Evolutionary conservation across 2,329 filamentous ascomycete species (phyloP).

Genomic region (Pseudogymnoascus sp.): DNA sequence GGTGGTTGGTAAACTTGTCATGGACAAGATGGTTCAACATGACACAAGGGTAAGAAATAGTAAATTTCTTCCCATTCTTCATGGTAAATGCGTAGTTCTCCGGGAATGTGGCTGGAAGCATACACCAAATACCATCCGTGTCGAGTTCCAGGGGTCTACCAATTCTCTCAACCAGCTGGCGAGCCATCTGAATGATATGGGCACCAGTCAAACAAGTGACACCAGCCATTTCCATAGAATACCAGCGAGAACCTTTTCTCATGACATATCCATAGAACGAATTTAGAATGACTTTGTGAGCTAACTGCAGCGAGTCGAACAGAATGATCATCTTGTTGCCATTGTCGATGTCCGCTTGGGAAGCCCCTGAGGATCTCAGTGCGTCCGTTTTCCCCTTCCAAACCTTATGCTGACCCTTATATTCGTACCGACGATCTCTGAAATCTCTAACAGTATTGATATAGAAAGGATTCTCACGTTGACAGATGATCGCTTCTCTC

Average conservation of each 20-base stretch:
- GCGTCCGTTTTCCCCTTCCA: constrained; percentile 96
- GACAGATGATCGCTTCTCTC: constrained; percentile 94
- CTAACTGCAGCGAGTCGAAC: constrained; percentile 90
- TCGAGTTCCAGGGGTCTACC: constrained; percentile 89
- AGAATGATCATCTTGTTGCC: constrained; percentile 98
- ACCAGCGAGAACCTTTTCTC: constrained; percentile 98
- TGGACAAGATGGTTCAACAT: constrained; percentile 99
- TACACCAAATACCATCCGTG: constrained; percentile 99
- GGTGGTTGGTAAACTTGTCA: constrained; percentile 88
- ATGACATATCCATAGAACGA: constrained; percentile 99
- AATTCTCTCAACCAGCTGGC: constrained; percentile 85
- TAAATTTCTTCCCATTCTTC: constrained; percentile 90
- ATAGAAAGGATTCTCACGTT: constrained; percentile 96
- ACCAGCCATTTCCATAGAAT: constrained; percentile 98
- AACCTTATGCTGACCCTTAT: constrained; percentile 95
- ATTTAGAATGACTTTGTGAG: constrained; percentile 98
- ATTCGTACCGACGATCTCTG: constrained; percentile 94
- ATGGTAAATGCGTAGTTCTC: constrained; percentile 94
- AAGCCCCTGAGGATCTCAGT: constrained; percentile 73
- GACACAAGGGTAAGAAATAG: constrained; percentile 96
- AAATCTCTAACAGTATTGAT: constrained; percentile 95
- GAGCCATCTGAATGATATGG: constrained; percentile 92
- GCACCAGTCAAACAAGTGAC: constrained; percentile 96
- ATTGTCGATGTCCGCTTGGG: constrained; percentile 70
- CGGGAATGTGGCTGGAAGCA: constrained; percentile 89